Conservation (phyloP, 2,329 filamentous ascomycete species). For the Aspergillus proliferans region DNA sequence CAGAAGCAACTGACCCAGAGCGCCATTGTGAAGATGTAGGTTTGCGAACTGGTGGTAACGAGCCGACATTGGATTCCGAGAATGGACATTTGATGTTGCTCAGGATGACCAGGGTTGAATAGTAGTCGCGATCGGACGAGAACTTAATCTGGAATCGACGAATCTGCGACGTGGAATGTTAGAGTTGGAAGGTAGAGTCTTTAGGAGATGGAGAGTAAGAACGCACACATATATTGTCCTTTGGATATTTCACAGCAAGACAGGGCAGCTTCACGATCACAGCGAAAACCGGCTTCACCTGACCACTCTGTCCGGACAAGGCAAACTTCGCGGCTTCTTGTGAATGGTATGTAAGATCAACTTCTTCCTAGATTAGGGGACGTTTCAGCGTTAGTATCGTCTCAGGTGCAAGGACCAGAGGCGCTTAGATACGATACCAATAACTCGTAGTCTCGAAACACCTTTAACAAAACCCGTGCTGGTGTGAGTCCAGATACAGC, state of each 20-base stretch:
- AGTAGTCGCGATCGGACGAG: conserved; percentile 34
- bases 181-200: conserved; percentile 22
- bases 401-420: not conserved
- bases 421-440: conserved; percentile 24
- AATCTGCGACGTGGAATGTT: conserved; percentile 20
- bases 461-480: conserved; percentile 24
- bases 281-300: conserved; percentile 27
- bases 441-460: conserved; percentile 28
- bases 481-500: conserved; percentile 2
- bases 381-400: not conserved
- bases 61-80: conserved; percentile 30
- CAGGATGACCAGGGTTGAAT: conserved; percentile 35
- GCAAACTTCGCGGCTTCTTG: conserved; percentile 16
- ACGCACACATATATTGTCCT: conserved; percentile 23
- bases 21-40: conserved; percentile 24
- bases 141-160: conserved; percentile 44
- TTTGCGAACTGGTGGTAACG: conserved; percentile 13
- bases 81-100: conserved; percentile 39
- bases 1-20: conserved; percentile 8
- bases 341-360: conserved; percentile 32
- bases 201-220: conserved; percentile 17
- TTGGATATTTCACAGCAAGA: conserved; percentile 39
- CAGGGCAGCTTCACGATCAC: conserved; percentile 42
- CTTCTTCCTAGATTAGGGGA: conserved; percentile 31
- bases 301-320: conserved; percentile 11